Percentiles rank a stretch among this genome's conserved stretches.
phyloP scores from a whole-genome alignment of 169 alveolate genomes.

The Cryptosporidium baileyi region DNA sequence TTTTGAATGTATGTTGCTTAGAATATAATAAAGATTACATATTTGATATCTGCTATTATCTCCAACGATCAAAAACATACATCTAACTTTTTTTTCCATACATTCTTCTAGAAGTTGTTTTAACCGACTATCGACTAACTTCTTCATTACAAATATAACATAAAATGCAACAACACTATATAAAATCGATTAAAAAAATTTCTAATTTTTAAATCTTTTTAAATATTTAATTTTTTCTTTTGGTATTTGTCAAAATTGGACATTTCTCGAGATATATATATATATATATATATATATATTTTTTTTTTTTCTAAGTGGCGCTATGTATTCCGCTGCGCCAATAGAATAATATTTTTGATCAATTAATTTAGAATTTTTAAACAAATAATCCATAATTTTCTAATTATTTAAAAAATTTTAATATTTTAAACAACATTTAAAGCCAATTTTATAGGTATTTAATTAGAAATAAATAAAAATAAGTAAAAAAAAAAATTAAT shows the following conservation, averaged over 20 bases:
- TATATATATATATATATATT: too few relatives aligned
- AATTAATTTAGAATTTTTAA: too few relatives aligned
- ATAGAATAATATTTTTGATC: too few relatives aligned
- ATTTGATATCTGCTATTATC: constrained; percentile 96
- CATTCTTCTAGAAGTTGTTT: constrained; percentile 92
- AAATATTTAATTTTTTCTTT: background rate
- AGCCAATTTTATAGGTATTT: too few relatives aligned
- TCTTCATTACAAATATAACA: constrained; percentile 82
- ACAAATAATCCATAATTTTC: too few relatives aligned
- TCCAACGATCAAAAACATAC: constrained; percentile 95
- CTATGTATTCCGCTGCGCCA: too few relatives aligned
- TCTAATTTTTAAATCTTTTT: background rate
- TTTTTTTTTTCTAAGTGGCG: too few relatives aligned
- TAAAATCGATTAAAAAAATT: background rate
- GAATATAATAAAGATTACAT: constrained; percentile 86
- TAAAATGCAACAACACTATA: background rate
- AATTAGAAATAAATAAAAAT: too few relatives aligned
- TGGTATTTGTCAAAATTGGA: constrained; percentile 9
- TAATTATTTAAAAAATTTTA: too few relatives aligned
- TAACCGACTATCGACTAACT: constrained; percentile 94
- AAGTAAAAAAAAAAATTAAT: too few relatives aligned
- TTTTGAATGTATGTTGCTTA: constrained; percentile 70
- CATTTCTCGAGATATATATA: too few relatives aligned
- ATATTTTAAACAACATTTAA: too few relatives aligned
- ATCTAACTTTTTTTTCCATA: constrained; percentile 87